These are phyloP conservation scores for Saccharomycopsis sp. DNA, from an alignment of 805 yeast species.

Conservation along the genomic window DNA sequence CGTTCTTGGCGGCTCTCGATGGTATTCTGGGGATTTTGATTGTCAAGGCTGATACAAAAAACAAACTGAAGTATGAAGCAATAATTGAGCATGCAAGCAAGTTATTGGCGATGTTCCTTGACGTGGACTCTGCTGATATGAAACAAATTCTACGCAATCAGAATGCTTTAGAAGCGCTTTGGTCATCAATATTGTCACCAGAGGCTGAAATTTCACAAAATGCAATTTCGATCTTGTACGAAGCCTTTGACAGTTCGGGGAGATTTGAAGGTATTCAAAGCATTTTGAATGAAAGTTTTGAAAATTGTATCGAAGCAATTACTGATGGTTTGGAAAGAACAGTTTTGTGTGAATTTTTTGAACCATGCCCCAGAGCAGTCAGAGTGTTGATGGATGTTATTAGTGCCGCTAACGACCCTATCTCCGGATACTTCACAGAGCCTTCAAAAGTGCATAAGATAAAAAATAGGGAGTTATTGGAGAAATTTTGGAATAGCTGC, in stretches of 20 bases:
- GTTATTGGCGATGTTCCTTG: constrained; percentile 33
- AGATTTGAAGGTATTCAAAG: constrained; percentile 65
- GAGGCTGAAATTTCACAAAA: constrained; percentile 50
- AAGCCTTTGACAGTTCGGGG: constrained; percentile 71
- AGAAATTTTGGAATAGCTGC: constrained; percentile 52
- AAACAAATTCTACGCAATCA: constrained; percentile 33
- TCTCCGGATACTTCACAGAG: constrained; percentile 43
- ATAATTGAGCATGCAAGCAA: constrained; percentile 28
- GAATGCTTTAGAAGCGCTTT: constrained; percentile 50
- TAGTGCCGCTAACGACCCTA: constrained; percentile 54
- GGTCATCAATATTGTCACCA: constrained; percentile 69
- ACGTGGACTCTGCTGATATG: constrained; percentile 30
- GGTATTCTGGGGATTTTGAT: constrained; percentile 26
- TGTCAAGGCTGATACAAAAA: constrained; percentile 21
- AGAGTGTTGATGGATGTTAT: constrained; percentile 68
- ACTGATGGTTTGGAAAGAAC: constrained; percentile 37
- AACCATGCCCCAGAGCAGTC: constrained; percentile 69
- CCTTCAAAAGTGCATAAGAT: constrained; percentile 21
- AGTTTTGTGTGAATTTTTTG: constrained; percentile 42
- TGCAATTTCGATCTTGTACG: constrained; percentile 63
- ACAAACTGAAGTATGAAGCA: constrained; percentile 22
- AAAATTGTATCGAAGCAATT: constrained; percentile 40
- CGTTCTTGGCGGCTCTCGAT: constrained; percentile 24
- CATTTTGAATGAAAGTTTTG: constrained; percentile 37
- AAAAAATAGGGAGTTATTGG: constrained; percentile 27